Percentiles rank a stretch among this genome's conserved stretches.
These are phyloP conservation scores for Conoideocrella luteorostrata DNA, from an alignment of 2,329 filamentous ascomycete species.

Conservation along the genomic window DNA sequence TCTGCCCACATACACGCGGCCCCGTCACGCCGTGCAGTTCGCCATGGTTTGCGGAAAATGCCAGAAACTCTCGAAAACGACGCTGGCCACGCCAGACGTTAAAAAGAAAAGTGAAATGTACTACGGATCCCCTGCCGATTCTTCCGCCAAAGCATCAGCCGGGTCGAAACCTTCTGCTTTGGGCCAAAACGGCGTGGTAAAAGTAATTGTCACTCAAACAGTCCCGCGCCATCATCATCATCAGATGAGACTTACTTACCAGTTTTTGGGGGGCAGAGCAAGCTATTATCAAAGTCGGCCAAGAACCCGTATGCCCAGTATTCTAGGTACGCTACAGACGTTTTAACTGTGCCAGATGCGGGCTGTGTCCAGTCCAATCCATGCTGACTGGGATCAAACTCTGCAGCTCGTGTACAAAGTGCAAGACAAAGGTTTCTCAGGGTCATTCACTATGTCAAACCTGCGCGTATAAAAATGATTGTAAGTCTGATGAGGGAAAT, in stretches of 20 bases:
- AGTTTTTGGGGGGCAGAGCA: conserved; percentile 42
- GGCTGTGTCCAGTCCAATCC: too few species aligned
- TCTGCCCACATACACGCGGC: too few species aligned
- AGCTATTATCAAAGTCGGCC: conserved; percentile 56
- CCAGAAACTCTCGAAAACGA: conserved; percentile 53
- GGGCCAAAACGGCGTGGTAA: conserved; percentile 52
- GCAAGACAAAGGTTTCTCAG: conserved; percentile 58
- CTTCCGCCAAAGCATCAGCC: conserved; percentile 29
- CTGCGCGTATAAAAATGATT: conserved; percentile 56
- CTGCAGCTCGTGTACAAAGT: conserved; percentile 48
- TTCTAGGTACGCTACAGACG: conserved; percentile 33
- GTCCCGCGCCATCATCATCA: too few species aligned
- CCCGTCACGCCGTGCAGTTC: too few species aligned
- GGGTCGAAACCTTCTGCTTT: conserved; percentile 45
- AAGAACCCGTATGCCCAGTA: conserved; percentile 62
- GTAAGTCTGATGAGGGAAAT: conserved; percentile 38
- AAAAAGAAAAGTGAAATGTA: conserved; percentile 64
- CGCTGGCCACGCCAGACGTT: conserved; percentile 55
- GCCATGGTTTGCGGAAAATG: conserved; percentile 60
- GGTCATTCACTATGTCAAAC: conserved; percentile 55
- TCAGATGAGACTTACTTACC: too few species aligned
- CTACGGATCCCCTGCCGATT: conserved; percentile 47
- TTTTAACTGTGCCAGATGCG: too few species aligned
- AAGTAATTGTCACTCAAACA: conserved; percentile 37
- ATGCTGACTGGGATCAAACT: background rate